Percentiles rank a stretch among this genome's conserved stretches.
These are phyloP conservation scores for Colletotrichum gloeosporioides DNA, from an alignment of 2,329 filamentous ascomycete genomes.

Conservation along the genomic window DNA sequence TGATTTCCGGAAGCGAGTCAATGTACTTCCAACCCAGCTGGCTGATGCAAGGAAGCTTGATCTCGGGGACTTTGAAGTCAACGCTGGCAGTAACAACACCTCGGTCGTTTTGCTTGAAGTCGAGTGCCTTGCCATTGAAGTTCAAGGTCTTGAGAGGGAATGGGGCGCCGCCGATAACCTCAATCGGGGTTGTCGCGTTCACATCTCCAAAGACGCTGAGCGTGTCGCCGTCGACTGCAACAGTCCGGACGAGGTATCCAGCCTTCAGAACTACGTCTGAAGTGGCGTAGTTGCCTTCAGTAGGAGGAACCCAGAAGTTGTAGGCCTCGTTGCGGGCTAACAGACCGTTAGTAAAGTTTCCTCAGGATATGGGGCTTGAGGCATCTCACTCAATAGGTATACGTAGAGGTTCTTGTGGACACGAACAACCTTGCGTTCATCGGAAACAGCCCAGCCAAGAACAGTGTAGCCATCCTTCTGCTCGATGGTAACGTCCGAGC, in stretches of 20 bases:
- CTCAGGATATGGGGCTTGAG: neutral
- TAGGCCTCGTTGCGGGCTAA: constrained; percentile 28
- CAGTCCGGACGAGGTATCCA: constrained; percentile 27
- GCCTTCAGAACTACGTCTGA: constrained; percentile 27
- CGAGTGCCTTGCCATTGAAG: constrained; percentile 23
- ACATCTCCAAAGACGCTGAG: constrained; percentile 28
- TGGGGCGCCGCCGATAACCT: constrained; percentile 27
- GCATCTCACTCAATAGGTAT: constrained; percentile 33
- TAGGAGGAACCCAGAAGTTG: constrained; percentile 28
- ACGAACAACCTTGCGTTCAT: constrained; percentile 19
- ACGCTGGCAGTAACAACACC: constrained; percentile 25
- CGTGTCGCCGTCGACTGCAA: constrained; percentile 16
- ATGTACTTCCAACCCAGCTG: constrained; percentile 21
- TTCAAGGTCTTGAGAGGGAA: constrained; percentile 13
- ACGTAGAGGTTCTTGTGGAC: constrained; percentile 12
- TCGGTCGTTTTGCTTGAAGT: constrained; percentile 19
- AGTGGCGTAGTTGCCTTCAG: constrained; percentile 19
- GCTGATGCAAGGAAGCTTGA: constrained; percentile 15
- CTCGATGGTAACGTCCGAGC: constrained; percentile 9
- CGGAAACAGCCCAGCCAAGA: constrained; percentile 19
- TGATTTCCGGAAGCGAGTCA: constrained; percentile 27
- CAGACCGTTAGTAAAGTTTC: neutral
- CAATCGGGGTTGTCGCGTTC: constrained; percentile 25
- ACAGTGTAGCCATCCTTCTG: constrained; percentile 15
- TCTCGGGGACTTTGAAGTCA: constrained; percentile 19